Base-by-base conservation (phyloP, 495 filamentous ascomycete species). In the Hyaloscypha finlandica region DNA sequence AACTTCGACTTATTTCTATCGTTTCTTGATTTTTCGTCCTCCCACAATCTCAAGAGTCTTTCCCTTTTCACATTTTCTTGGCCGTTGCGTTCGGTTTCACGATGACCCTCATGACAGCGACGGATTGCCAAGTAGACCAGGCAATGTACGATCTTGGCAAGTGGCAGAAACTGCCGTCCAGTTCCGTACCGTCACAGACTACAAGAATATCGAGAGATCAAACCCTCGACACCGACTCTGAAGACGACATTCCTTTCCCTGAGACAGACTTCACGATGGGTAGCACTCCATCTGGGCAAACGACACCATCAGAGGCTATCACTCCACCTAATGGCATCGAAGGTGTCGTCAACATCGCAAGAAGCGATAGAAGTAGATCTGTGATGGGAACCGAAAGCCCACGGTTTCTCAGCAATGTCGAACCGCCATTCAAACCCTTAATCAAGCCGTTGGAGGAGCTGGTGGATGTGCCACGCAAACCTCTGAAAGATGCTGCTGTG, bases 81-180 rank as follows among this genome's bases (percentile, higher is more conserved):
- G 31, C 22, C 29, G n/a, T 25, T 63, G 32, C 31, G 29, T 52
- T 63, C 39, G 6, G 5, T 25, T 32, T 42, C 12, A 52, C 19
- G 37, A 63, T 63, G 60, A 63, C 60, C 42, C 60, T 63, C 16
- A 63, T 63, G 60, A 63, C 60, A 5, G 37, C 60, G 5, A 63
- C 60, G 30, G 60, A 63, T 33, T 25, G 60, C 60, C 60, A 63
- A 32, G 60, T 63, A 30, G 42, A 48, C 60, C 48, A 63, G 60
- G 60, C 60, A 30, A 63, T 63, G 60, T 53, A 29, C 60, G 60
- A 63, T 42, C 60, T 63, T 20, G 60, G 60, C 22, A 42, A 22
- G 30, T 63, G 60, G 60, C 60, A 63, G 31, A 32, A 22, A 25
- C 42, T 25, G 20, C 25, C 37, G n/a, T 12, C 39, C 20, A 45